Percentiles rank a stretch among this genome's conserved stretches.
Conservation (phyloP, 2,329 filamentous ascomycete genomes). For the Didymella pinodella region DNA sequence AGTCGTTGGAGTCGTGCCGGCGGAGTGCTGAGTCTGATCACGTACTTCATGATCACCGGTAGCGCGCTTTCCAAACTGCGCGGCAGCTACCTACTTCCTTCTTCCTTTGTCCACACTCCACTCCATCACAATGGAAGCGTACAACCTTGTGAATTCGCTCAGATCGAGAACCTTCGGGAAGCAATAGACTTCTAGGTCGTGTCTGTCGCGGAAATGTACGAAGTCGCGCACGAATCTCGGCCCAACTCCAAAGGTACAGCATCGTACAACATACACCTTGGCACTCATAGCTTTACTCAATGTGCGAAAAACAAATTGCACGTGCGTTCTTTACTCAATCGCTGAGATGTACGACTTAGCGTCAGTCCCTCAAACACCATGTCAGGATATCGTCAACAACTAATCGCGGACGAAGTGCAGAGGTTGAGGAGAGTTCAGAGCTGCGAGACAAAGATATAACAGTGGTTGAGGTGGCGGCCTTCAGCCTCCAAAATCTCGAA, state of each 20-base stretch:
- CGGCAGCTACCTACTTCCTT: no score
- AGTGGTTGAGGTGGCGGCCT: not conserved
- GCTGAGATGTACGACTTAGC: not conserved
- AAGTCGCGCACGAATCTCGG: not conserved
- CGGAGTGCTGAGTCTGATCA: no score
- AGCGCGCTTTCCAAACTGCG: no score
- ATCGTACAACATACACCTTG: not conserved
- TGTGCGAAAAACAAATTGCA: not conserved
- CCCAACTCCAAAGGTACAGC: not conserved
- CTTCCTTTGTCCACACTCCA: no score
- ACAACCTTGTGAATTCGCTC: no score
- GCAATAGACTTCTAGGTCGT: no score
- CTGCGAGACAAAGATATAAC: not conserved
- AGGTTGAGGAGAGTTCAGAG: not conserved
- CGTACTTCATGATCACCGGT: no score
- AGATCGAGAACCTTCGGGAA: no score
- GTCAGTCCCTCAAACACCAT: not conserved
- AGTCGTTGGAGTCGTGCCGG: no score
- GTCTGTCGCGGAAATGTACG: not conserved
- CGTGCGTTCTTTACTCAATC: not conserved
- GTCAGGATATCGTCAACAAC: not conserved
- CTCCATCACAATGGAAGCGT: no score
- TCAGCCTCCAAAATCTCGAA: not conserved
- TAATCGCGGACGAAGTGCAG: not conserved
- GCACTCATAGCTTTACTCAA: not conserved